Base-by-base conservation (phyloP, 164 flowering plant genomes). In the Warburgia ugandensis region DNA sequence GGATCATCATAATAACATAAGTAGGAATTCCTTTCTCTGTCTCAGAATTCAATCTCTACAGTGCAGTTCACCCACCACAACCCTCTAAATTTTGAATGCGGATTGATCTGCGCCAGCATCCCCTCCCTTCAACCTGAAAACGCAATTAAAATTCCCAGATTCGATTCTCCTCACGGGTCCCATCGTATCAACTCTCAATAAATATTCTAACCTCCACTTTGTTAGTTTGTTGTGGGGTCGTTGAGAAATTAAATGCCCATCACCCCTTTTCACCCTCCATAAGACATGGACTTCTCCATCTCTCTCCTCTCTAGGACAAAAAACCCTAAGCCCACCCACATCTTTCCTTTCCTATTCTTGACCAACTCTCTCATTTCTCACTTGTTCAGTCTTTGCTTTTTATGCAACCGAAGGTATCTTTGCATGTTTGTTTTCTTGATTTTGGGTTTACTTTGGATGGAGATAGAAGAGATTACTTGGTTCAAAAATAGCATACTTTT, bases 51-150 rank as follows among this genome's bases (percentile, higher is more conserved):
- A n/a, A n/a, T n/a, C n/a, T n/a, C n/a, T n/a, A n/a, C n/a, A n/a
- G n/a, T n/a, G n/a, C n/a, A n/a, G n/a, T n/a, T n/a, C n/a, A n/a
- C n/a, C n/a, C n/a, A n/a, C n/a, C n/a, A n/a, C n/a, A n/a, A n/a
- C n/a, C n/a, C n/a, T n/a, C n/a, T n/a, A n/a, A n/a, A n/a, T n/a
- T 28, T 27, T 45, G 29, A 45, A 45, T 45, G 49, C 13, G 31
- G 32, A 26, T 16, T 45, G 49, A 28, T 45, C 49, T 45, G 29
- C 29, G 49, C 49, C 49, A 45, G 29, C 49, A 45, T 45, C 49
- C 49, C 49, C 30, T 23, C 32, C 7, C 31, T 45, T 32, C 9
- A 14, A 45, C 14, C 32, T 6, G 14, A 20, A 20, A 45, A 45
- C 29, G 49, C 49, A 45, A 45, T 45, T 45, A 16, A 45, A 45